These are phyloP conservation scores for Aureobasidium namibiae DNA, from an alignment of 2,329 filamentous ascomycete genomes.

Conservation along the genomic window DNA sequence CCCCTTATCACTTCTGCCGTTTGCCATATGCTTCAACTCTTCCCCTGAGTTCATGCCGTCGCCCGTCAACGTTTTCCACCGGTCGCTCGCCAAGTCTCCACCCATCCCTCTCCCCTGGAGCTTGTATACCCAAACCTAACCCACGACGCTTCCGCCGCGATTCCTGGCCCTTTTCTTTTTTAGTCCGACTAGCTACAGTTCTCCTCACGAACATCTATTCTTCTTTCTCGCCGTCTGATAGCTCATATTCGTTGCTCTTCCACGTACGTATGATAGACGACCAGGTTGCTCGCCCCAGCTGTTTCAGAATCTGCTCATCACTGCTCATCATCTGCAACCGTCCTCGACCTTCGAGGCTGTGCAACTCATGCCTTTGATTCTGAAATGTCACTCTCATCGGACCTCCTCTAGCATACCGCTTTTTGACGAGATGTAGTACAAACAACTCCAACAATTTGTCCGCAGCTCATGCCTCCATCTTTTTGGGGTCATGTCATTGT, in stretches of 20 bases:
- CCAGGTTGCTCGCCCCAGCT: not conserved
- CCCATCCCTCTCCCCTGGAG: not conserved
- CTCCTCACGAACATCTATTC: not conserved
- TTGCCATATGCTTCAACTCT: not conserved
- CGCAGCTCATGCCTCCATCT: not conserved
- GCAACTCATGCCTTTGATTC: not conserved
- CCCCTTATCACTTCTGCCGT: not conserved
- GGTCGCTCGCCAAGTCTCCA: not conserved
- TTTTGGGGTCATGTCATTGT: not conserved
- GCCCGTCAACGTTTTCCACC: not conserved
- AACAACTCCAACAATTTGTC: not conserved
- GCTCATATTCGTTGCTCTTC: not conserved
- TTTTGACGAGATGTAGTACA: not conserved
- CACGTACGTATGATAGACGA: not conserved
- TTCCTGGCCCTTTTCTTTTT: not conserved
- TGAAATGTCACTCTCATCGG: not conserved
- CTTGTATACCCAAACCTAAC: not conserved
- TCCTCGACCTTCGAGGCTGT: not conserved
- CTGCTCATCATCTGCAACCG: not conserved
- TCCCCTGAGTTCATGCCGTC: not conserved
- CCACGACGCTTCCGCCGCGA: not conserved
- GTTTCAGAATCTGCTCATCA: constrained; percentile 2
- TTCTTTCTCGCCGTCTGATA: not conserved
- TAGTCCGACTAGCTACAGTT: no score
- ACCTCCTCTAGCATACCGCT: not conserved